These are phyloP conservation scores for Rhododendron simsii DNA, from an alignment of 148 eudicot species.

Conservation along the genomic window DNA sequence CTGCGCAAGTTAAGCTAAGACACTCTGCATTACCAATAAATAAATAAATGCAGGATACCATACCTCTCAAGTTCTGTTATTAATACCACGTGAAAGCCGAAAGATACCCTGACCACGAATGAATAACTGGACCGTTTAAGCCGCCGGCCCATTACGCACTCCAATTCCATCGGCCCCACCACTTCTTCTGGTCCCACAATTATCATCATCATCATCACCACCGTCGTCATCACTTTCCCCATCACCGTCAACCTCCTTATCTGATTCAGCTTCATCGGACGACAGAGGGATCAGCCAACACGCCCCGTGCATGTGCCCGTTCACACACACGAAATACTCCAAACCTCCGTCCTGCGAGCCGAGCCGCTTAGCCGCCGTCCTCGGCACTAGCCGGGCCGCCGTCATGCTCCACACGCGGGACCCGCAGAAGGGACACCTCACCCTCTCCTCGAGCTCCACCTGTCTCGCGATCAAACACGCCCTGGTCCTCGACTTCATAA, in stretches of 20 bases:
- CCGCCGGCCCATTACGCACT: not conserved
- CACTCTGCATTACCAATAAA: not conserved
- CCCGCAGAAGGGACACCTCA: conserved; percentile 72
- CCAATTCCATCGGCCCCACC: not conserved
- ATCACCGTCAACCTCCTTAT: not conserved
- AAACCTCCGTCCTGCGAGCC: conserved; percentile 57
- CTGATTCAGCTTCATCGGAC: conserved; percentile 36
- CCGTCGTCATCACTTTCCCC: not conserved
- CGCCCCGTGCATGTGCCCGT: conserved; percentile 77
- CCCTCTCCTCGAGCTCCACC: conserved; percentile 51
- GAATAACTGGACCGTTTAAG: not conserved
- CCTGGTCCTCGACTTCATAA: conserved; percentile 55
- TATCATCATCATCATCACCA: not conserved
- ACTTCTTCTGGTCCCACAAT: not conserved
- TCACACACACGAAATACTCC: conserved; percentile 72
- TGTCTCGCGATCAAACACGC: conserved; percentile 48
- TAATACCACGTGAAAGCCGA: not conserved
- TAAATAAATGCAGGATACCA: not conserved
- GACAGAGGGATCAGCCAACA: conserved; percentile 72
- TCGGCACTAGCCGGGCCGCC: conserved; percentile 52
- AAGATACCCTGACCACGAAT: not conserved
- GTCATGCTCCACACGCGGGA: conserved; percentile 90
- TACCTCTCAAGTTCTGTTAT: not conserved
- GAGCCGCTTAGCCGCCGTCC: conserved; percentile 58
- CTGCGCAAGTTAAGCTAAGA: fast-evolving